Base-by-base conservation (phyloP, 2,329 filamentous ascomycete species). In the Nannizziopsis barbatae region DNA sequence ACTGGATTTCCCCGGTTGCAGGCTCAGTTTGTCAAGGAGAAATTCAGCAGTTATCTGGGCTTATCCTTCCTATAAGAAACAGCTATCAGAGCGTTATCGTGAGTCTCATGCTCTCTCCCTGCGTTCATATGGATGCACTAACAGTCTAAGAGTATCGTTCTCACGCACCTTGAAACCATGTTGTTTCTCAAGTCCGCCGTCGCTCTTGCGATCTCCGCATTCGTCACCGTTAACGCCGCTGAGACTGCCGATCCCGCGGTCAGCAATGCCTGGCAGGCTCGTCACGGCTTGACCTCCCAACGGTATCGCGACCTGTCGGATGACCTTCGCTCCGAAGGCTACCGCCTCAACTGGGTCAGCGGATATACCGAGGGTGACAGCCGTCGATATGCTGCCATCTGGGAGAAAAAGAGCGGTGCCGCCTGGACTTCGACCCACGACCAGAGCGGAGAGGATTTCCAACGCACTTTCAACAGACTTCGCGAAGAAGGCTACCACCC, bases 401-500 rank as follows among this genome's bases (percentile, higher is more conserved):
- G 43, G 38, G 44, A 50, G 35, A 47, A 50, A 18, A 20, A 17
- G 10, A 4, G 18, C 15, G 37, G 20, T 36, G 37, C 39, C 1
- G 40, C 47, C 9, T 52, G 50, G 50, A 39, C 27, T 18, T 43
- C 50, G 20, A 32, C 41, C 22, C 38, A 39, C 42, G 45, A 43
- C 17, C 33, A 52, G 7, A 47, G 12, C 3, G 10, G 17, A 8
- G 38, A 39, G 10, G 31, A 49, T 30, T 54, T 49, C 40, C 33
- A 44, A 14, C 27, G 45, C 30, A 42, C 39, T 12, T 49, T 50
- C 45, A 14, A 45, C 10, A 27, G 31, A 18, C 44, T 47, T 15
- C 47, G 42, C 12, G 39, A 12, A 10, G 18, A 52, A 12, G 52
- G 50, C 9, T 54, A 52, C 33, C 50, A 50, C 31, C 40, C 47